A percentile compares a stretch with the other conserved stretches of the same genome.
Conservation (phyloP, 2,329 filamentous ascomycete genomes). For the Epicoccum nigrum region DNA sequence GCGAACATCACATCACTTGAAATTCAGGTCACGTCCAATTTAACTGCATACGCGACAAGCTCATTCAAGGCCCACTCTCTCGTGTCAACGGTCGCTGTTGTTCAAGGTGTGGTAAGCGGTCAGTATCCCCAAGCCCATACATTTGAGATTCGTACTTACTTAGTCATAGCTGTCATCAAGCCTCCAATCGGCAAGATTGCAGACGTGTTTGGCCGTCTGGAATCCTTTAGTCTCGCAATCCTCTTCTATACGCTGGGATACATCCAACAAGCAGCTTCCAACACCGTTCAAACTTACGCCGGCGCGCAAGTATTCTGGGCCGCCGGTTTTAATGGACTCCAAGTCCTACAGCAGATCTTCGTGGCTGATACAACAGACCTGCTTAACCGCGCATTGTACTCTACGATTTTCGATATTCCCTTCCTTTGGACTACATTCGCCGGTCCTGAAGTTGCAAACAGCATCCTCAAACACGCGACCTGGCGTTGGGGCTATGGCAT, state of each 20-base stretch:
- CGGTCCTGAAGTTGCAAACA: conserved; percentile 59
- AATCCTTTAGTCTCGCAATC: conserved; percentile 63
- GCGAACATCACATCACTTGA: conserved; percentile 72
- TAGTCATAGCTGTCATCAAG: conserved; percentile 59
- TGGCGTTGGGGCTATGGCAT: conserved; percentile 70
- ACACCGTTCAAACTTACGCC: conserved; percentile 59
- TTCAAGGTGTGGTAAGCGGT: conserved; percentile 65
- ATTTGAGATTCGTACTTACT: neutral
- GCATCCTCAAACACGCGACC: conserved; percentile 54
- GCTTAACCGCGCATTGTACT: conserved; percentile 65
- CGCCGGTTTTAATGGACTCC: conserved; percentile 64
- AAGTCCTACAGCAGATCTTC: conserved; percentile 68
- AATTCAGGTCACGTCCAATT: conserved; percentile 65
- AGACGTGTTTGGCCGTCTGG: conserved; percentile 67
- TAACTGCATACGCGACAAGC: conserved; percentile 70
- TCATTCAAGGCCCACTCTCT: conserved; percentile 67
- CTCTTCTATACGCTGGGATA: conserved; percentile 63
- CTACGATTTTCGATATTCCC: conserved; percentile 63
- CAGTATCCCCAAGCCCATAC: conserved; percentile 3
- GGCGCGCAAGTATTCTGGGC: conserved; percentile 67
- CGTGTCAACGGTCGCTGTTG: conserved; percentile 67
- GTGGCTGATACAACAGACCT: conserved; percentile 66
- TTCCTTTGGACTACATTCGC: conserved; percentile 68
- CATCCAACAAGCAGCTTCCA: conserved; percentile 62
- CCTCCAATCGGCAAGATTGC: conserved; percentile 67